A percentile compares a stretch with the other conserved stretches of the same genome.
phyloP scores from a whole-genome alignment of 75 land plant genomes.

The Ceratopteris richardii region DNA sequence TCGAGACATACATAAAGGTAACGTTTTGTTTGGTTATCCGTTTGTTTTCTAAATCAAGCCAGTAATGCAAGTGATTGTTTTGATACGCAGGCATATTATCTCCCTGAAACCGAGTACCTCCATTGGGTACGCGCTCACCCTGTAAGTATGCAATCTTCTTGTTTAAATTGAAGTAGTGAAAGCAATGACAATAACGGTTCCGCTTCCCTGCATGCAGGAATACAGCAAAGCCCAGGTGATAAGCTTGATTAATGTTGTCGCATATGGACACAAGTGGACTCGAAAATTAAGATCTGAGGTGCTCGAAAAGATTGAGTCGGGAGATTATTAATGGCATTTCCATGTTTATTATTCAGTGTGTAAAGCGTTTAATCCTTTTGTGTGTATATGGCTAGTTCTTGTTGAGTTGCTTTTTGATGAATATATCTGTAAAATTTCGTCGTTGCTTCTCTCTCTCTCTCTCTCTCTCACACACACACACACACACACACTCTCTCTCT shows the following conservation, averaged over 20 bases:
- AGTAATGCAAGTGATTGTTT: too few relatives aligned
- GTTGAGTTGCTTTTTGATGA: too few relatives aligned
- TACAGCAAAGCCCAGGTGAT: slow-evolving; percentile 66
- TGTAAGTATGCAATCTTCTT: slow-evolving; percentile 36
- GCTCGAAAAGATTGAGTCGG: slow-evolving; percentile 74
- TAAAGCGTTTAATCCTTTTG: too few relatives aligned
- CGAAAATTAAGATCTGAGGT: slow-evolving; percentile 80
- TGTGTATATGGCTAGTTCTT: too few relatives aligned
- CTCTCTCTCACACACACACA: too few relatives aligned
- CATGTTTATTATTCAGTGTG: too few relatives aligned
- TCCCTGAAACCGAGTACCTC: slow-evolving; percentile 94
- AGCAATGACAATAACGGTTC: neutral
- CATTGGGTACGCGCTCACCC: slow-evolving; percentile 96
- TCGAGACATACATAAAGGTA: slow-evolving; percentile 92
- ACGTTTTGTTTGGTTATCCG: neutral
- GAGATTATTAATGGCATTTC: slow-evolving; percentile 19
- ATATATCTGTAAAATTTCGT: too few relatives aligned
- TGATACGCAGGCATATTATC: slow-evolving; percentile 76
- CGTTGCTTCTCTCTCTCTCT: too few relatives aligned
- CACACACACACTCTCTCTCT: too few relatives aligned
- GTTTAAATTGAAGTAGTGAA: neutral
- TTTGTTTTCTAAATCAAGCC: slow-evolving; percentile 3
- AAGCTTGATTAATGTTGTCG: slow-evolving; percentile 85
- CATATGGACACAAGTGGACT: slow-evolving; percentile 83
- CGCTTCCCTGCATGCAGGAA: slow-evolving; percentile 46